Conservation (phyloP, 805 yeast species). For the Nakazawaea ishiwadae region DNA sequence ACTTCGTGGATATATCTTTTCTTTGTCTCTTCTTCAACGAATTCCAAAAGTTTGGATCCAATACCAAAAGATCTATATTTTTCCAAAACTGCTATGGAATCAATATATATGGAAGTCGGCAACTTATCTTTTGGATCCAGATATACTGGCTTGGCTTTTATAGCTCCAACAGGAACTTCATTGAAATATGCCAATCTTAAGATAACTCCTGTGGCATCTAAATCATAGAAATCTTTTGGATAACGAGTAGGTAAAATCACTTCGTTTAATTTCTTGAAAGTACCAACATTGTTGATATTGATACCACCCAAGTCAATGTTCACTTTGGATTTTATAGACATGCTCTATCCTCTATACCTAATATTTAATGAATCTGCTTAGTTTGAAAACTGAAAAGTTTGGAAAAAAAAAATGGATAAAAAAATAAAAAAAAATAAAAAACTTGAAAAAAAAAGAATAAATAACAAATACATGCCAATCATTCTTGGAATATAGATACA, state of each 20-base stretch:
- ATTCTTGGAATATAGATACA: background rate
- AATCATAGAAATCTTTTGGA: constrained; percentile 5
- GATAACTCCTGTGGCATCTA: constrained; percentile 1
- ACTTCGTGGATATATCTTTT: constrained; percentile 38
- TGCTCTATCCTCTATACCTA: no score
- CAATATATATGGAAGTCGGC: constrained; percentile 58
- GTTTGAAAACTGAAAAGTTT: no score
- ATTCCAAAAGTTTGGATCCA: constrained; percentile 54
- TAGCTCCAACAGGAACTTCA: constrained; percentile 78
- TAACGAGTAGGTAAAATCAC: constrained; percentile 5
- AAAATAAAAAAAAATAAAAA: constrained; percentile 2
- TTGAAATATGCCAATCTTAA: constrained; percentile 38
- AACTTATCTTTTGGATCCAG: constrained; percentile 32
- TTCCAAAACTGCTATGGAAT: constrained; percentile 62
- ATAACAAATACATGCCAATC: background rate
- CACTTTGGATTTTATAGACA: background rate
- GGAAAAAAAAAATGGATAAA: background rate
- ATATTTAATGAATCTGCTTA: no score
- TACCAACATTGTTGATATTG: constrained; percentile 9
- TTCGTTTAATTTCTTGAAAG: constrained; percentile 5
- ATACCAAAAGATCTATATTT: constrained; percentile 60
- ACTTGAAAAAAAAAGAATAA: background rate
- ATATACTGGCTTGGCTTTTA: constrained; percentile 51
- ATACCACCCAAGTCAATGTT: constrained; percentile 6
- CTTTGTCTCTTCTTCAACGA: constrained; percentile 52